Evolutionary conservation across 2,329 filamentous ascomycete genomes (phyloP).

Genomic region (Scedosporium dehoogii): DNA sequence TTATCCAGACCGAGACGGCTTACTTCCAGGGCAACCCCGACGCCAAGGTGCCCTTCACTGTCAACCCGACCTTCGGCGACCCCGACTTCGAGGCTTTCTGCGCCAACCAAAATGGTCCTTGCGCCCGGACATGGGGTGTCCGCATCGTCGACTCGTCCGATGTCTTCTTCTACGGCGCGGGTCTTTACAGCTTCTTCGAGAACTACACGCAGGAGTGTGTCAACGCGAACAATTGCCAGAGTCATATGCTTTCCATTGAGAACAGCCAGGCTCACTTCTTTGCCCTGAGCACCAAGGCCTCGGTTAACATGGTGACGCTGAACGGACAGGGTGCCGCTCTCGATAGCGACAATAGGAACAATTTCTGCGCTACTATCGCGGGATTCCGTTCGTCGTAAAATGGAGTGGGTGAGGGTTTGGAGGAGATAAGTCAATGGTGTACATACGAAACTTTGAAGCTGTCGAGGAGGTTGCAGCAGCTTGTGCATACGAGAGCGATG

Average conservation of each 20-base stretch:
- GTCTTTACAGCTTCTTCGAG: slow-evolving; percentile 75
- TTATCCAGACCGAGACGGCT: slow-evolving; percentile 84
- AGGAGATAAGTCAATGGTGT: background rate
- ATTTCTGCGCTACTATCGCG: slow-evolving; percentile 53
- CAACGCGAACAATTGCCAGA: slow-evolving; percentile 58
- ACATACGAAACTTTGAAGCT: background rate
- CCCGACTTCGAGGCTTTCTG: slow-evolving; percentile 57
- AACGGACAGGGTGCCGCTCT: slow-evolving; percentile 43
- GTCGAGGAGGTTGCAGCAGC: background rate
- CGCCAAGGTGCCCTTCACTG: slow-evolving; percentile 53
- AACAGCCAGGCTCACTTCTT: slow-evolving; percentile 52
- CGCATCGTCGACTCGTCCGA: slow-evolving; percentile 58
- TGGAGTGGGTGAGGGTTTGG: background rate
- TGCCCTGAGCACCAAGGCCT: slow-evolving; percentile 65
- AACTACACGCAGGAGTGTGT: slow-evolving; percentile 70
- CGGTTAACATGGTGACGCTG: slow-evolving; percentile 61
- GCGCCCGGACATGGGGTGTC: slow-evolving; percentile 69
- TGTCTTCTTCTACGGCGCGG: slow-evolving; percentile 61
- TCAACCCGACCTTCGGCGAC: slow-evolving; percentile 49
- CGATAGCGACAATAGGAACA: slow-evolving; percentile 54
- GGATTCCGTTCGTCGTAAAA: slow-evolving; percentile 26
- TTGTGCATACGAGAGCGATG: background rate
- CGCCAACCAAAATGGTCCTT: slow-evolving; percentile 43
- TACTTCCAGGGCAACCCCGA: slow-evolving; percentile 80
- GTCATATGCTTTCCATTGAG: slow-evolving; percentile 67